Evolutionary conservation across 345 rosid genomes (phyloP), one percentile per base, ranked within the genome.

Genomic region (Murraya koenigii): DNA sequence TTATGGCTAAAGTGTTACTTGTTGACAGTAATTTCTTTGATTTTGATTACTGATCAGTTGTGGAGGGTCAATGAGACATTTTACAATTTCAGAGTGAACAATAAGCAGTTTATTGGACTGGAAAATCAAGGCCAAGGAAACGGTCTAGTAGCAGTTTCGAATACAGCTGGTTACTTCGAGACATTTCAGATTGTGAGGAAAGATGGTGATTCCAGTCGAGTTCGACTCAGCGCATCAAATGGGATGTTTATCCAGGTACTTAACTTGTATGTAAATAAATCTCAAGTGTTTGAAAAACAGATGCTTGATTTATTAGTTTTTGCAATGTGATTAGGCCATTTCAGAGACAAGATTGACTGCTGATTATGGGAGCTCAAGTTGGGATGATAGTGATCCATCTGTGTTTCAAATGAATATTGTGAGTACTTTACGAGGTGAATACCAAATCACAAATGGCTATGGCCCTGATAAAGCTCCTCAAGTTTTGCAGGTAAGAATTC

Each of bases 361-460:
- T 54, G 80, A 77, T 80, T 80, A 80, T 71, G 35, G 25, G 33
- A 85, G 83, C 3, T 69, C 78, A 7, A 61, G 83, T 54, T 80
- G 85, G 87, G 82, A 75, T 19, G 74, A 82, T 23, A 23, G 28
- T 20, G 60, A 85, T 80, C 85, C 85, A 39, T 85, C 85, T 23
- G 83, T 82, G 19, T 82, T 85, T 71, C 66, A 66, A 55, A 71
- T 85, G 82, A 71, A 36, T 4, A 71, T 64, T 62, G 23, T 75
- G 26, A 20, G 15, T 14, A 22, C 22, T 41, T 8, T 82, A 23
- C 33, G 0, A 23, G 87, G 87, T 49, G 87, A 81, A 77, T 84
- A 76, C 59, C 87, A 84, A 32, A 70, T 81, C 69, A 79, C 87
- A 44, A 84, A 84, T 74, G 87, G 85, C 14, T 79, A 79, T 70